Conservation (phyloP, 768 basidiomycete genomes). For the Crepidotus variabilis region DNA sequence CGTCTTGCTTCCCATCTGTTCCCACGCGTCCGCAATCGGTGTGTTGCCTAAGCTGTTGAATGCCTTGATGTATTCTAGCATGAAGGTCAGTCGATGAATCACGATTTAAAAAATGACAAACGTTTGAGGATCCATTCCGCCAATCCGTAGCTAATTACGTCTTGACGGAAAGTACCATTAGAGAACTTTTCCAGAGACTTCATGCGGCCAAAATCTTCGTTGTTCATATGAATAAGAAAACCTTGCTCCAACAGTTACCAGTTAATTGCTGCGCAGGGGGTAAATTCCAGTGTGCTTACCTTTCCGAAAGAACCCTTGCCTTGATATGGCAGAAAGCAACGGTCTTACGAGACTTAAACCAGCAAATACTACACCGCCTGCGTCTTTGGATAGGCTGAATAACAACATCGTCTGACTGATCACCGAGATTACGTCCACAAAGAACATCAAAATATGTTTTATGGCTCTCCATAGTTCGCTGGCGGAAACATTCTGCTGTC, state of each 20-base stretch:
- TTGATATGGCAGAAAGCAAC: slow-evolving; percentile 13
- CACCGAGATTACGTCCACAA: not conserved
- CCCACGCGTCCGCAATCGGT: not conserved
- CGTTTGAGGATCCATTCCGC: not conserved
- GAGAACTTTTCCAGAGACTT: not conserved
- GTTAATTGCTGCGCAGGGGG: not conserved
- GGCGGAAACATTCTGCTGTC: not conserved
- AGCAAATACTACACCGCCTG: slow-evolving; percentile 31
- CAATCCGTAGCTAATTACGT: not conserved
- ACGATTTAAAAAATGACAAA: not conserved
- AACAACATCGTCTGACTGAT: slow-evolving; percentile 26
- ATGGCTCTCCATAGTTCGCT: not conserved
- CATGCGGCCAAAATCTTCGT: not conserved
- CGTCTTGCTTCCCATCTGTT: not conserved
- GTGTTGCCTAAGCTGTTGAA: not conserved
- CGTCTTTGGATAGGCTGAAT: slow-evolving; percentile 22
- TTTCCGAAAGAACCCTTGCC: slow-evolving; percentile 23
- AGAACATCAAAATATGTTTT: not conserved
- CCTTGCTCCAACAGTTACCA: not conserved
- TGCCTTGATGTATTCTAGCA: not conserved
- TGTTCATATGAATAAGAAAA: not conserved
- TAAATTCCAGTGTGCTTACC: slow-evolving; percentile 15
- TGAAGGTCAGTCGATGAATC: not conserved
- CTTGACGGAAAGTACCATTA: not conserved
- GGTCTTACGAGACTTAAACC: slow-evolving; percentile 32